phyloP scores from a whole-genome alignment of 1,284 basidiomycete genomes.

The Cutaneotrichosporon arboriforme region DNA sequence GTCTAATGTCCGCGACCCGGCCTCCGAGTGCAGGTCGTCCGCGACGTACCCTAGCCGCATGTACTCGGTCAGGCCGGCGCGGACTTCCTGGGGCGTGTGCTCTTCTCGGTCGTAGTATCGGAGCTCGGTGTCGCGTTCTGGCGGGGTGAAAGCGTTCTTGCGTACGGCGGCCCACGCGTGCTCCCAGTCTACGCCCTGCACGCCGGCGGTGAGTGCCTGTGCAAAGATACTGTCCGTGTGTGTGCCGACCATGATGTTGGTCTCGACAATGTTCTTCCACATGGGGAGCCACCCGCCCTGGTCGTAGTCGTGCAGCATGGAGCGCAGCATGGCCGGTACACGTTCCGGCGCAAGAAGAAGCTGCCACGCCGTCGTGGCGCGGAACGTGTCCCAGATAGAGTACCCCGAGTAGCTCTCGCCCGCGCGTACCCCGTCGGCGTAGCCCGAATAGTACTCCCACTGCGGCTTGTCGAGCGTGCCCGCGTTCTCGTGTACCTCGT shows the following conservation, averaged over 20 bases:
- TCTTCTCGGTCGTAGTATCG: slow-evolving; percentile 72
- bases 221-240: slow-evolving; percentile 75
- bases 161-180: slow-evolving; percentile 68
- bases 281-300: slow-evolving; percentile 79
- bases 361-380: slow-evolving; percentile 71
- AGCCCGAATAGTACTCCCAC: slow-evolving; percentile 63
- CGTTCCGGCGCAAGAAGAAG: slow-evolving; percentile 70
- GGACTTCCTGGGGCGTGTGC: slow-evolving; percentile 73
- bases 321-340: slow-evolving; percentile 66
- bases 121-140: slow-evolving; percentile 58
- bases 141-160: slow-evolving; percentile 62
- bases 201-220: slow-evolving; percentile 60
- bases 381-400: slow-evolving; percentile 79
- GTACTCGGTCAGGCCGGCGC: slow-evolving; percentile 70
- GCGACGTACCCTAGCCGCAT: slow-evolving; percentile 68
- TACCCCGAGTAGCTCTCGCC: slow-evolving; percentile 71
- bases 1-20: slow-evolving; percentile 68
- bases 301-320: slow-evolving; percentile 70
- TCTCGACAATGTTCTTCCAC: slow-evolving; percentile 79
- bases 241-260: slow-evolving; percentile 59
- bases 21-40: slow-evolving; percentile 70
- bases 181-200: slow-evolving; percentile 58
- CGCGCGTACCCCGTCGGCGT: slow-evolving; percentile 52
- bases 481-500: slow-evolving; percentile 62
- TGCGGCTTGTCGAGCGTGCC: slow-evolving; percentile 9